These are phyloP conservation scores for Fusarium sp. DNA, from an alignment of 2,329 filamentous ascomycete genomes.

Conservation along the genomic window DNA sequence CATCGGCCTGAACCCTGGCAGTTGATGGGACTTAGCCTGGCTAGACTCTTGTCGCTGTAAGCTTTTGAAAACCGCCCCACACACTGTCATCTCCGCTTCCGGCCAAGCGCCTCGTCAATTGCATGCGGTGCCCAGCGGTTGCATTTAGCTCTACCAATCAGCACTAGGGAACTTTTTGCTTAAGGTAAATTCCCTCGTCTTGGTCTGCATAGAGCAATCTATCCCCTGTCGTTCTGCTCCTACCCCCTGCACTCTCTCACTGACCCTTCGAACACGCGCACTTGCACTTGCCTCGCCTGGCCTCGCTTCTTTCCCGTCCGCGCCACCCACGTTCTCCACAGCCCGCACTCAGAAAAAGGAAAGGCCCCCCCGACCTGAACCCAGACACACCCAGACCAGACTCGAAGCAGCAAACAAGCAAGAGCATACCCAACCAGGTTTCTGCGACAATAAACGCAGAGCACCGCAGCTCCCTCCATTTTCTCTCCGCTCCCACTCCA, in stretches of 20 bases:
- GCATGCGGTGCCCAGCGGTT: constrained; percentile 41
- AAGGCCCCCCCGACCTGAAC: constrained; percentile 40
- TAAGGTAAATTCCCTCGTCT: constrained; percentile 33
- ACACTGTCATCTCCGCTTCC: constrained; percentile 37
- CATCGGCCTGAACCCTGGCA: constrained; percentile 32
- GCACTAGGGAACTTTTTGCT: constrained; percentile 32
- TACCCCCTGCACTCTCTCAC: constrained; percentile 32
- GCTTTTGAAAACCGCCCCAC: constrained; percentile 36
- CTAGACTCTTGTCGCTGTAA: constrained; percentile 29
- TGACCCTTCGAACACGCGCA: constrained; percentile 26
- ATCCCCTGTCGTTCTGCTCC: constrained; percentile 6
- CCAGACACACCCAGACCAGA: constrained; percentile 48
- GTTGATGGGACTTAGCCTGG: constrained; percentile 16
- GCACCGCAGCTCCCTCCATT: constrained; percentile 58
- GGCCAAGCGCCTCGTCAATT: constrained; percentile 47
- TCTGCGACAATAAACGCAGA: constrained; percentile 62
- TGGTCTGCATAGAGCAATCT: constrained; percentile 26
- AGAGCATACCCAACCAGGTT: constrained; percentile 62
- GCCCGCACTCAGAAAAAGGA: constrained; percentile 44
- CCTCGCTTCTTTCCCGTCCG: constrained; percentile 57
- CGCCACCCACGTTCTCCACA: constrained; percentile 45
- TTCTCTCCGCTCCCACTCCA: constrained; percentile 64
- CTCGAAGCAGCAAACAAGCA: constrained; percentile 52
- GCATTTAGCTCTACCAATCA: constrained; percentile 38
- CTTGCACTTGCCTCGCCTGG: constrained; percentile 42